Evolutionary conservation across 306 rosid species (phyloP).

Genomic region (Betula pendula): DNA sequence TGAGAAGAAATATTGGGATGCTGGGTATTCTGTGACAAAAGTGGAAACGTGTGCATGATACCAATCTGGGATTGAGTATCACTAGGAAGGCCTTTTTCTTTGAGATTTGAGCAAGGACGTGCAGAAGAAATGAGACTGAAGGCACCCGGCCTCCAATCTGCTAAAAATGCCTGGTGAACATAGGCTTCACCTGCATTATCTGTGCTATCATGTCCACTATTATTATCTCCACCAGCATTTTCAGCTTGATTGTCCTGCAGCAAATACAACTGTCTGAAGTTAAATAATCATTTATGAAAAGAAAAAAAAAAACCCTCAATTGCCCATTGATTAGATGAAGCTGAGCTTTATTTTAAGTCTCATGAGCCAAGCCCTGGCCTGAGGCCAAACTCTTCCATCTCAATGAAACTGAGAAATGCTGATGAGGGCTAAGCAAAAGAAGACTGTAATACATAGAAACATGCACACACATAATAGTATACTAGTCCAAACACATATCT

Average conservation of each 20-base stretch:
- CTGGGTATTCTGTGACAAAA: slow-evolving; percentile 43
- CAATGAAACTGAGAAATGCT: not conserved
- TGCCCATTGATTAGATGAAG: slow-evolving; percentile 8
- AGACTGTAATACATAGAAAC: not conserved
- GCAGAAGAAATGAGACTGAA: slow-evolving; percentile 40
- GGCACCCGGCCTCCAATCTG: slow-evolving; percentile 83
- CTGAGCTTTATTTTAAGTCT: not conserved
- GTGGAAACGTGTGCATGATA: slow-evolving; percentile 36
- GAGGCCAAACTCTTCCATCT: not conserved
- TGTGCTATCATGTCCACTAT: slow-evolving; percentile 39
- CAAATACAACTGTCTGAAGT: slow-evolving; percentile 16
- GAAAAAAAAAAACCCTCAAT: slow-evolving; percentile 13
- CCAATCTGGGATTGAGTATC: slow-evolving; percentile 45
- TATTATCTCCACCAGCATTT: slow-evolving; percentile 39
- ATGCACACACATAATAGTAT: not conserved
- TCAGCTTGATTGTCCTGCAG: slow-evolving; percentile 65
- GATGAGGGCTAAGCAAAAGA: not conserved
- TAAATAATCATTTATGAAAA: slow-evolving; percentile 25
- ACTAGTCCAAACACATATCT: not conserved
- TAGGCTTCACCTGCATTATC: slow-evolving; percentile 60
- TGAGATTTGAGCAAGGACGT: slow-evolving; percentile 31
- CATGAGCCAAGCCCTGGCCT: slow-evolving; percentile 1
- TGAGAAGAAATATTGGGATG: slow-evolving; percentile 42
- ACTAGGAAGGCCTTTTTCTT: slow-evolving; percentile 46
- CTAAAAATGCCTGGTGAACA: slow-evolving; percentile 79